Percentiles rank a stretch among this genome's conserved stretches.
Conservation (phyloP, 2,329 filamentous ascomycete species). For the Fusarium albosuccineum region DNA sequence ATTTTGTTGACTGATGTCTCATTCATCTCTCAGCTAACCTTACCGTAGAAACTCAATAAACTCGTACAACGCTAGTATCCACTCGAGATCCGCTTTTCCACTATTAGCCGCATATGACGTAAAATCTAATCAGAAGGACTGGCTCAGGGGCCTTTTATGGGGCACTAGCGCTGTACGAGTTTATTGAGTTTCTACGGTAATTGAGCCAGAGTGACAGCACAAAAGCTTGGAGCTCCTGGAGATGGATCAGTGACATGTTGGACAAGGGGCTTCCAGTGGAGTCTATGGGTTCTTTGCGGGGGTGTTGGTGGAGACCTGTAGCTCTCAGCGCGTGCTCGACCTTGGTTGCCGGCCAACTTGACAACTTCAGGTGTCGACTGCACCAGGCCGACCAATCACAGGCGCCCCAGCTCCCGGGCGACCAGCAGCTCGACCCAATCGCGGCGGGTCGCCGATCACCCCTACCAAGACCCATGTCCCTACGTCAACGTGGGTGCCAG, state of each 20-base stretch:
- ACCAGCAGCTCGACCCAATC: neutral
- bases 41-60: too few species aligned
- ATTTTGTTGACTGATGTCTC: too few species aligned
- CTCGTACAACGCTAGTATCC: too few species aligned
- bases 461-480: slow-evolving; percentile 29
- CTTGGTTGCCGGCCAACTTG: slow-evolving; percentile 15
- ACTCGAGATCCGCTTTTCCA: too few species aligned
- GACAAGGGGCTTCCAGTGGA: neutral
- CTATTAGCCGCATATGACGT: too few species aligned
- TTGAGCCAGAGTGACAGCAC: slow-evolving; percentile 33
- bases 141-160: too few species aligned
- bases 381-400: neutral
- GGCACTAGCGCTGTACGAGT: too few species aligned
- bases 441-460: slow-evolving; percentile 13
- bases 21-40: too few species aligned
- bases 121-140: too few species aligned
- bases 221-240: slow-evolving; percentile 26
- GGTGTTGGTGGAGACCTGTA: slow-evolving; percentile 24
- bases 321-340: slow-evolving; percentile 7
- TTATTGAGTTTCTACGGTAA: too few species aligned
- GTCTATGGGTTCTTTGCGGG: neutral
- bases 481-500: slow-evolving; percentile 33
- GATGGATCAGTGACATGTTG: neutral
- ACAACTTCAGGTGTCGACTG: neutral
- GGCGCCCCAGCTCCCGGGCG: neutral